These are phyloP conservation scores for Torulaspora indica DNA, from an alignment of 805 yeast species.

Conservation along the genomic window DNA sequence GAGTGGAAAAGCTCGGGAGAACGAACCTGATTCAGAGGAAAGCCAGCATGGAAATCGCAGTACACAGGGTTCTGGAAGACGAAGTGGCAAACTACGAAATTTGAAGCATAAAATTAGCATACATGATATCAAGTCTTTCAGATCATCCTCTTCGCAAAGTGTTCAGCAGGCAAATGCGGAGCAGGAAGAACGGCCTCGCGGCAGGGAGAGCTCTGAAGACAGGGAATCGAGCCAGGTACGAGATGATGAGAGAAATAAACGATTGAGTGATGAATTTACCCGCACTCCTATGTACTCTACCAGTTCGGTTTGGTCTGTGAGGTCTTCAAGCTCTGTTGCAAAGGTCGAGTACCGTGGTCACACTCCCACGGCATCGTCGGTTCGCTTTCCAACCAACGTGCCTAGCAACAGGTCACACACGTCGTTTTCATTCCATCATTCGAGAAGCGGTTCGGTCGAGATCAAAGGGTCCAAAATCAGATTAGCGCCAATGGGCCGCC, in stretches of 20 bases:
- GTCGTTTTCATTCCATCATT: conserved; percentile 5
- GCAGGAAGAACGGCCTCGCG: neutral
- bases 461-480: conserved; percentile 8
- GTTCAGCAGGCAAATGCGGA: neutral
- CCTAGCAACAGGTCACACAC: neutral
- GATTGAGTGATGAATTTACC: neutral
- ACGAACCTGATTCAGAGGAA: neutral
- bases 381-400: conserved; percentile 7
- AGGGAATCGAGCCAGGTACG: neutral
- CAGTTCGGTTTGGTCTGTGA: conserved; percentile 7
- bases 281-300: neutral
- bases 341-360: conserved; percentile 7
- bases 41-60: neutral
- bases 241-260: neutral
- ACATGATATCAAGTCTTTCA: conserved; percentile 21
- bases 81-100: conserved; percentile 20
- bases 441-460: conserved; percentile 12
- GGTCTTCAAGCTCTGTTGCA: conserved; percentile 11
- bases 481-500: conserved; percentile 17
- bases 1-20: conserved; percentile 1
- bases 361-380: conserved; percentile 15
- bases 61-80: conserved; percentile 1
- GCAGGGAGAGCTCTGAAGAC: neutral
- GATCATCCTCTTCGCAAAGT: conserved; percentile 5
- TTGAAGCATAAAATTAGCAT: conserved; percentile 24